Evolutionary conservation across 192 early-diverging fungal genomes (phyloP), one percentile per base, ranked within the genome.

Genomic region (Backusella circina): DNA sequence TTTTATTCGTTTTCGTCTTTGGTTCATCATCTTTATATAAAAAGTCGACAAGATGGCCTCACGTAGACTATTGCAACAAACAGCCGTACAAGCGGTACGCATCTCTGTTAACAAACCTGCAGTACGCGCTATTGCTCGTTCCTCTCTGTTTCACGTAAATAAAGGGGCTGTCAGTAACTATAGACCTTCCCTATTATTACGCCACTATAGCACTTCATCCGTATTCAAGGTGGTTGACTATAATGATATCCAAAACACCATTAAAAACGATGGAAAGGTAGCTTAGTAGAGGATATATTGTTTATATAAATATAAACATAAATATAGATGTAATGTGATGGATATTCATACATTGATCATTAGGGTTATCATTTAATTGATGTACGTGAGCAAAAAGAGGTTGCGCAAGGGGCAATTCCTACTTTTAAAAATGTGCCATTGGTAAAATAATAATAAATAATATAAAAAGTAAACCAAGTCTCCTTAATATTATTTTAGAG

Each of bases 341-440:
- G 33, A 35, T 68, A 23, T 35, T 68, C 9, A 37, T 68, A 13
- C 23, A 73, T 33, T 23, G 10, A 32, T 44, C 21, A 26, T n/a
- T 76, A 84, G 83, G 77, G 79, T 7, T 89, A 86, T 57, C 70
- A 79, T 33, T 79, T 93, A 47, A 89, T 93, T 57, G 91, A 93
- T 77, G 91, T 93, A 50, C 88, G 91, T 66, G 91, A 91, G 70
- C 79, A 84, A 8, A 76, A 83, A 28, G 91, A 93, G 80, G 80
- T 90, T 13, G 82, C 80, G 21, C 77, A 87, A 65, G 91, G 91
- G 33, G 72, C 66, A 51, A 90, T 93, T 69, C 91, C 91, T 30
- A 91, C 90, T 1, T 89, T 90, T 0, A 80, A 85, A 64, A 89
- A 91, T 74, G 85, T 93, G 26, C 91, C 91, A 18, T 80, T 91